Conservation (phyloP, 352 stramenopile species). For the Phytophthora constricta region DNA sequence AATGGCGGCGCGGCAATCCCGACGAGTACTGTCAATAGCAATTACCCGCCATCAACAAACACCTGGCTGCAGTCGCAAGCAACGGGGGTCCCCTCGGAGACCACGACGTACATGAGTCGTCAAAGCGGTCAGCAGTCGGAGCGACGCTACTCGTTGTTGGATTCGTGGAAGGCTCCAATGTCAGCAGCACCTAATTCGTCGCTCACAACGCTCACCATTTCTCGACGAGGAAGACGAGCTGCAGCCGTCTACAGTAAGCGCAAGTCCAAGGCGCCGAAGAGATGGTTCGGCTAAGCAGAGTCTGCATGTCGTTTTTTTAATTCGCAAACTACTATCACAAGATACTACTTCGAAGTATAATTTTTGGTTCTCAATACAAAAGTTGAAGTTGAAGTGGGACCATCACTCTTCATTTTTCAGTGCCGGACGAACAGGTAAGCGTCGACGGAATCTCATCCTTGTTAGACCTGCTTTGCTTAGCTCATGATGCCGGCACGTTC, state of each 20-base stretch:
- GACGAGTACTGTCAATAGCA: constrained; percentile 43
- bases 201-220: constrained; percentile 79
- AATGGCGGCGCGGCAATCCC: constrained; percentile 27
- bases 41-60: constrained; percentile 26
- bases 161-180: constrained; percentile 71
- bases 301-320: constrained; percentile 15
- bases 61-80: constrained; percentile 17
- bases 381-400: constrained; percentile 49
- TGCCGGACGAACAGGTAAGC: too few relatives aligned
- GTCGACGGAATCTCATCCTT: too few relatives aligned
- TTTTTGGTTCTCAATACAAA: constrained; percentile 21
- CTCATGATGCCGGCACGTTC: too few relatives aligned
- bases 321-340: constrained; percentile 17
- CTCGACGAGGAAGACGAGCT: constrained; percentile 61
- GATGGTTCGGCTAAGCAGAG: constrained; percentile 54
- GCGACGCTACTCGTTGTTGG: constrained; percentile 73
- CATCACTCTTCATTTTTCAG: constrained; percentile 62
- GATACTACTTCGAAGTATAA: too few relatives aligned
- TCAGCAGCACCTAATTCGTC: constrained; percentile 65
- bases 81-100: constrained; percentile 31
- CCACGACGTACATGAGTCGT: constrained; percentile 39
- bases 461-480: too few relatives aligned
- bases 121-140: constrained; percentile 46
- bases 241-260: constrained; percentile 66
- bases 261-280: constrained; percentile 64